These are phyloP conservation scores for Trypanosomatidae sp. DNA, from an alignment of 208 protist species.

Conservation along the genomic window DNA sequence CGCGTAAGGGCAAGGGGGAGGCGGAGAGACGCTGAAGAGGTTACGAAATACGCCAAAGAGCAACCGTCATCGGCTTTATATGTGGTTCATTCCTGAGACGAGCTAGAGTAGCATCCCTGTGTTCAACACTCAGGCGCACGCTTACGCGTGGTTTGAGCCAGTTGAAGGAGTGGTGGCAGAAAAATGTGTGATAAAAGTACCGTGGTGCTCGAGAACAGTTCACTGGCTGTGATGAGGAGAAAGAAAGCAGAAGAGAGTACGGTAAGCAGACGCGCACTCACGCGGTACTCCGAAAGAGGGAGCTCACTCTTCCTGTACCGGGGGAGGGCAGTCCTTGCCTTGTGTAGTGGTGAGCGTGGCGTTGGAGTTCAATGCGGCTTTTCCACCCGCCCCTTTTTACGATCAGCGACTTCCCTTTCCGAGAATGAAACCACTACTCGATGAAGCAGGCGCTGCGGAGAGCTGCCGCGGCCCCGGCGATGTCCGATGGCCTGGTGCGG, in stretches of 20 bases:
- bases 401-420: not conserved
- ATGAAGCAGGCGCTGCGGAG: constrained; percentile 4
- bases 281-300: not conserved
- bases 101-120: not conserved
- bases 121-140: not conserved
- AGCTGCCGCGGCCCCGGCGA: constrained; percentile 9
- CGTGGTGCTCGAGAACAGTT: not conserved
- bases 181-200: not conserved
- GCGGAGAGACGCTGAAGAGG: not conserved
- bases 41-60: not conserved
- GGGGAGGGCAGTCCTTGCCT: not conserved
- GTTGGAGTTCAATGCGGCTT: not conserved
- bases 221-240: not conserved
- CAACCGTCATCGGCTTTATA: not conserved
- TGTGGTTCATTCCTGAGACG: not conserved
- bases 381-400: not conserved
- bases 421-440: not conserved
- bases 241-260: not conserved
- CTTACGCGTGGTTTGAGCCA: not conserved
- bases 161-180: not conserved
- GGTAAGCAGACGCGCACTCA: not conserved
- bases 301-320: not conserved
- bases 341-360: not conserved
- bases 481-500: constrained; percentile 28
- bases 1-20: not conserved